Base-by-base conservation (phyloP, 768 basidiomycete genomes). In the Leccinum pellstonianum region DNA sequence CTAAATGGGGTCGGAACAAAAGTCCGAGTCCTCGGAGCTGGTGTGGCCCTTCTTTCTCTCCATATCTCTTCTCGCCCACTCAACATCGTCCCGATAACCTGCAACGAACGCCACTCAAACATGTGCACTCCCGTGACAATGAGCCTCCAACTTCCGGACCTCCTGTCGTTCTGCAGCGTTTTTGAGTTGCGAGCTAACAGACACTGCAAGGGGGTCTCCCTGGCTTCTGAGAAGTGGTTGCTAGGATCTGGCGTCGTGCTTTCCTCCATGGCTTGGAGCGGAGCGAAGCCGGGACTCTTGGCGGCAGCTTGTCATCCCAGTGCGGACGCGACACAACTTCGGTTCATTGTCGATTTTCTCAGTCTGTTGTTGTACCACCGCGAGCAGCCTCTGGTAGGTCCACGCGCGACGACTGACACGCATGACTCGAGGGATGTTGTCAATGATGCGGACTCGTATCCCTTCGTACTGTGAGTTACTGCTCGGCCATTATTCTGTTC, bases 281-380 rank as follows among this genome's bases (percentile, higher is more conserved):
- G 52, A 29, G 67, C 73, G 51, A 81, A 79, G 60, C 67, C 76
- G 5, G 85, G 84, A 1, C 72, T 89, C 23, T 76, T 86, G 29
- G 84, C 83, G 1, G 77, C 84, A 2, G 76, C 86, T 2, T 86
- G 84, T 64, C 82, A 83, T 63, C 86, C 87, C 8, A 79, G 73
- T 2, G 83, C 81, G 62, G 86, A 87, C 64, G 71, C 75, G 8
- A 73, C 83, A 0, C 87, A 88, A 67, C 72, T 89, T 23, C 73
- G 77, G 33, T 73, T 85, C 37, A 71, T 82, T 53, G 76, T 79
- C 33, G 83, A 86, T 60, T 78, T 86, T 50, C 64, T 82, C 57
- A 77, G 78, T 43, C 61, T 82, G 54, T 56, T 84, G 49, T 62
- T 80, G 21, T 67, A 77, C 58, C 73, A 75, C 59, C 73, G 76